Percentiles rank a stretch among this genome's conserved stretches.
These are phyloP conservation scores for Plasmodium cynomolgi DNA, from an alignment of 169 alveolate species.

Conservation along the genomic window DNA sequence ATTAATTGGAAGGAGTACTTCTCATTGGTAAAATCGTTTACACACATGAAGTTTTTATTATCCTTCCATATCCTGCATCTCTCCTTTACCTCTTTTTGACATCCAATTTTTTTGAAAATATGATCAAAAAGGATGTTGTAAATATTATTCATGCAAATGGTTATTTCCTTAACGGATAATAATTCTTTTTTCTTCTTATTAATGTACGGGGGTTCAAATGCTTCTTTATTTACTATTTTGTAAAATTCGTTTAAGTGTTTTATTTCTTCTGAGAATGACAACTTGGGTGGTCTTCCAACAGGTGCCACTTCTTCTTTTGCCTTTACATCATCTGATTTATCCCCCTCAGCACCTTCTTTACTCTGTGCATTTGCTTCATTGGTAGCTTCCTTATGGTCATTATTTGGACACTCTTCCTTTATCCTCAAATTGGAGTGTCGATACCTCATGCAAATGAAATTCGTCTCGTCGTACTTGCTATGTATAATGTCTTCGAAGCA, in stretches of 20 bases:
- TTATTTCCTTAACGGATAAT: slow-evolving; percentile 14
- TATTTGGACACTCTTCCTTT: background rate
- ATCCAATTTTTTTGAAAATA: slow-evolving; percentile 13
- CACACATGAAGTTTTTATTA: slow-evolving; percentile 31
- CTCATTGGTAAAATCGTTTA: slow-evolving; percentile 31
- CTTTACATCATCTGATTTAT: background rate
- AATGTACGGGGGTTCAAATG: slow-evolving; percentile 61
- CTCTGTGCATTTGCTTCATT: background rate
- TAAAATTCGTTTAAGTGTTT: slow-evolving; percentile 39
- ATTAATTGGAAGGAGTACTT: slow-evolving; percentile 55
- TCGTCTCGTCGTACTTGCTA: slow-evolving; percentile 39
- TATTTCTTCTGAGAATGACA: slow-evolving; percentile 37
- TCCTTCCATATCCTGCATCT: slow-evolving; percentile 51
- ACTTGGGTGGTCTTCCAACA: background rate
- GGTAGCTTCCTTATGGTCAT: background rate
- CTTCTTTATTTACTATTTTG: slow-evolving; percentile 57
- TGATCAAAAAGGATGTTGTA: slow-evolving; percentile 54
- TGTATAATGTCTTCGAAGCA: slow-evolving; percentile 54
- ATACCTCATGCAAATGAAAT: slow-evolving; percentile 52
- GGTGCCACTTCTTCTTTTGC: background rate
- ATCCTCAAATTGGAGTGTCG: background rate
- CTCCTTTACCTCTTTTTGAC: slow-evolving; percentile 11
- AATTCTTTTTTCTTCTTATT: slow-evolving; percentile 7
- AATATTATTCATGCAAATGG: slow-evolving; percentile 47
- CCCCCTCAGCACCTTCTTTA: background rate